Conservation (phyloP, 495 filamentous ascomycete genomes). For the Xylaria sp. region DNA sequence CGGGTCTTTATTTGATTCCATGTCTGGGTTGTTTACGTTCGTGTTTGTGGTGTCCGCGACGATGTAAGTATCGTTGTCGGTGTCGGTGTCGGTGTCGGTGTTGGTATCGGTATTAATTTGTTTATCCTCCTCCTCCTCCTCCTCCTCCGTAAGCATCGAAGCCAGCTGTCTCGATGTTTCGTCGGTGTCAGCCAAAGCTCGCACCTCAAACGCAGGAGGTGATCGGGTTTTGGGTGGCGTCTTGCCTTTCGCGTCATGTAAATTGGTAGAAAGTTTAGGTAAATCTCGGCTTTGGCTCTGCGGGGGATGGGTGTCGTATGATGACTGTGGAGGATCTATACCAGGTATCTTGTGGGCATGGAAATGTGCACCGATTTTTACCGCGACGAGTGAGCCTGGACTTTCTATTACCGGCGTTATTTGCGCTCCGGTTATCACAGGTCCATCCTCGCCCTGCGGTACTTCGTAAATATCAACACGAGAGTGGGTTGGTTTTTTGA, state of each 20-base stretch:
- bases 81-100: no score
- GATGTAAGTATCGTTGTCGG: background rate
- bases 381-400: no score
- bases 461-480: background rate
- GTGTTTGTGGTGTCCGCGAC: background rate
- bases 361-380: background rate
- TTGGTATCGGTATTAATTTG: background rate
- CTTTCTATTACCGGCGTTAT: background rate
- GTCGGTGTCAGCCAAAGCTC: background rate
- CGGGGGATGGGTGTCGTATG: background rate
- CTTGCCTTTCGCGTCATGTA: background rate
- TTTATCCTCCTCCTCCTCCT: background rate
- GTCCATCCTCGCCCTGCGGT: background rate
- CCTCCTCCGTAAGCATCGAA: background rate
- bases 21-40: background rate
- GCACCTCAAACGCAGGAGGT: background rate
- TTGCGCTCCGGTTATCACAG: background rate
- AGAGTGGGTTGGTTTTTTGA: background rate
- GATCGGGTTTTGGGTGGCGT: background rate
- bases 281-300: background rate
- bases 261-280: background rate
- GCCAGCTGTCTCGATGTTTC: background rate
- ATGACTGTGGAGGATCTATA: background rate
- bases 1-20: background rate
- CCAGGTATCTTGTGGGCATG: background rate